A percentile compares a stretch with the other conserved stretches of the same genome.
Evolutionary conservation across 2,329 filamentous ascomycete species (phyloP).

Genomic region (Fusarium drepaniforme): DNA sequence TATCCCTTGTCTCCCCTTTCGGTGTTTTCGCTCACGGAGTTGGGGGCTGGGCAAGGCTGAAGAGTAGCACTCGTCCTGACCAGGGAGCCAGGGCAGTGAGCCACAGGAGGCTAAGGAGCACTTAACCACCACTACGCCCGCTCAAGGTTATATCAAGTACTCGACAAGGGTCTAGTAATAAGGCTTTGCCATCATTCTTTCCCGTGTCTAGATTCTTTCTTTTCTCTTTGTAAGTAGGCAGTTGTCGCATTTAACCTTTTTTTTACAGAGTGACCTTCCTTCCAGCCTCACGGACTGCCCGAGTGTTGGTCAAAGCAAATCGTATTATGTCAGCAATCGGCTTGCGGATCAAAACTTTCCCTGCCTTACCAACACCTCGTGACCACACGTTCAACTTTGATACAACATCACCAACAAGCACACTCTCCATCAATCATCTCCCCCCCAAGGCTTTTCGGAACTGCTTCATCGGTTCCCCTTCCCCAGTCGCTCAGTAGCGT

Average conservation of each 20-base stretch:
- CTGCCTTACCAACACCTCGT: constrained; percentile 28
- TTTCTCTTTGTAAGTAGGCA: neutral
- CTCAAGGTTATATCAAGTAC: neutral
- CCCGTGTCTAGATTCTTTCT: neutral
- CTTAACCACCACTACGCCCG: neutral
- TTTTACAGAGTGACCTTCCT: neutral
- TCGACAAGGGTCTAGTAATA: neutral
- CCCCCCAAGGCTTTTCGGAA: constrained; percentile 35
- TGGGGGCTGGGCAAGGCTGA: neutral
- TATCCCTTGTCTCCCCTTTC: neutral
- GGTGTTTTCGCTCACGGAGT: neutral
- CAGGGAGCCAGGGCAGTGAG: neutral
- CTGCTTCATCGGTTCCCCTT: constrained; percentile 42
- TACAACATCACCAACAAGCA: constrained; percentile 31
- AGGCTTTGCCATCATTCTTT: neutral
- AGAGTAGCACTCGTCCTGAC: neutral
- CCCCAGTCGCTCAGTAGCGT: constrained; percentile 10
- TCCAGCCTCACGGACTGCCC: neutral
- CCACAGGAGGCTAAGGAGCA: neutral
- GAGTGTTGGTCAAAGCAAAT: constrained; percentile 2
- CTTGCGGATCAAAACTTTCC: constrained; percentile 43
- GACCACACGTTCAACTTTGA: constrained; percentile 37
- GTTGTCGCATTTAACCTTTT: neutral
- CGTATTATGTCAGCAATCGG: constrained; percentile 42
- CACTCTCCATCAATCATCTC: constrained; percentile 36